Base-by-base conservation (phyloP, 805 yeast genomes). In the Candida ascalaphidarum region DNA sequence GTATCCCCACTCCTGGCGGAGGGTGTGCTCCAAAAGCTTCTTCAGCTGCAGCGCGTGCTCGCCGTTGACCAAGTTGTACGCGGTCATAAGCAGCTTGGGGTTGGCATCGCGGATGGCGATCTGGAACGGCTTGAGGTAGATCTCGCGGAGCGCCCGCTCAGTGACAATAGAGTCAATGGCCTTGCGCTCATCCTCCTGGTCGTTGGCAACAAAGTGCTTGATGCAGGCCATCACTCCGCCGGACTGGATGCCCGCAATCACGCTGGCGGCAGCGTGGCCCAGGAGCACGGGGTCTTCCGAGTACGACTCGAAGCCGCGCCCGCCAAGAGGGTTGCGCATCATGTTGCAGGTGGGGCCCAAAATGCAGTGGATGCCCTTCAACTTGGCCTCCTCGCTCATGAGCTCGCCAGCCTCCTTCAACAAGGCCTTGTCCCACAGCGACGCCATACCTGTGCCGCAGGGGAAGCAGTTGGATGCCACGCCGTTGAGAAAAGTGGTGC, bases 131-230 rank as follows among this genome's bases (percentile, higher is more conserved):
- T 63, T 64, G 44, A 77, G 55, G 48, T 77, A 77, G 30, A 77
- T 65, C 48, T 77, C 83, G 43, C 83, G 63, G 34, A 77, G 52
- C 3, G 83, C 82, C 43, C 83, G 56, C 40, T 71, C 73, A 2
- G 77, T 55, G 27, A 77, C 53, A 14, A 65, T 47, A 5, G 75
- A 53, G 43, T 74, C 65, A 21, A 68, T 62, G 3, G 62, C 50
- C 31, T 48, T 55, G 33, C 83, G 52, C 32, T 70, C 69, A 32
- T 72, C 66, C 44, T 77, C 83, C 44, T 64, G 67, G 40, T 77
- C 82, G 36, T 77, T 77, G 44, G 77, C 66, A 13, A 72, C 78
- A 47, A 50, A 77, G 48, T 77, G 83, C 50, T 77, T 77, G 40
- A 75, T 55, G 20, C 76, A 66, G 7, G 81, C 78, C 27, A 65